Percentiles rank a stretch among this genome's conserved stretches.
Evolutionary conservation across 495 filamentous ascomycete genomes (phyloP).

Genomic region (Aspergillus hancockii): DNA sequence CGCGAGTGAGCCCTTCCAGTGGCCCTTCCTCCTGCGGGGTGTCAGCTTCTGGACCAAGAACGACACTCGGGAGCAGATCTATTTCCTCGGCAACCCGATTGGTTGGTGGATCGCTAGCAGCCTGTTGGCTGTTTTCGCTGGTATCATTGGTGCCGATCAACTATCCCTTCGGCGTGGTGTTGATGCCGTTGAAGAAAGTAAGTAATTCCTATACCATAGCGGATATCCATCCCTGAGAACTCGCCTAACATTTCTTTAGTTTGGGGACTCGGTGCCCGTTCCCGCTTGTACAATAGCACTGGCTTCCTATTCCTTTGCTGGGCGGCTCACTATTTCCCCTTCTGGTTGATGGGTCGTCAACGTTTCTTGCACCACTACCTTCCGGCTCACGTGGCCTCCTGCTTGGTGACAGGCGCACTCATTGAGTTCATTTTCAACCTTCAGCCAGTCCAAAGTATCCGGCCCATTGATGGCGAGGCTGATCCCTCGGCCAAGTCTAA

Average conservation of each 20-base stretch:
- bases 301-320: slow-evolving; percentile 96
- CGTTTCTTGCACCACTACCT: slow-evolving; percentile 79
- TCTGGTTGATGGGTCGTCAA: slow-evolving; percentile 75
- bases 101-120: slow-evolving; percentile 97
- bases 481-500: slow-evolving; percentile 46
- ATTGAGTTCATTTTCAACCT: slow-evolving; percentile 95
- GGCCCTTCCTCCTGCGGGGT: slow-evolving; percentile 94
- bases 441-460: slow-evolving; percentile 60
- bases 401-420: slow-evolving; percentile 92
- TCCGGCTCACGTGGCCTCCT: slow-evolving; percentile 86
- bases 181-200: slow-evolving; percentile 90
- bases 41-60: slow-evolving; percentile 99
- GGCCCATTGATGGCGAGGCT: slow-evolving; percentile 48
- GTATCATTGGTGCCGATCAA: slow-evolving; percentile 90
- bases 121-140: slow-evolving; percentile 88
- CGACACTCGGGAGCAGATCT: slow-evolving; percentile 94
- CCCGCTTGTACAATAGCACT: slow-evolving; percentile 94
- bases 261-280: slow-evolving; percentile 73
- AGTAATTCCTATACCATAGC: slow-evolving; percentile 42
- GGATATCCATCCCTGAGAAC: slow-evolving; percentile 2
- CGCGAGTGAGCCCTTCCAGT: slow-evolving; percentile 89
- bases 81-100: slow-evolving; percentile 95
- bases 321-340: slow-evolving; percentile 73
- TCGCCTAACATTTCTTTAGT: slow-evolving; percentile 27
- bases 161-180: slow-evolving; percentile 87